Conservation (phyloP, 129 eudicot genomes). For the Flaveria linearis region DNA sequence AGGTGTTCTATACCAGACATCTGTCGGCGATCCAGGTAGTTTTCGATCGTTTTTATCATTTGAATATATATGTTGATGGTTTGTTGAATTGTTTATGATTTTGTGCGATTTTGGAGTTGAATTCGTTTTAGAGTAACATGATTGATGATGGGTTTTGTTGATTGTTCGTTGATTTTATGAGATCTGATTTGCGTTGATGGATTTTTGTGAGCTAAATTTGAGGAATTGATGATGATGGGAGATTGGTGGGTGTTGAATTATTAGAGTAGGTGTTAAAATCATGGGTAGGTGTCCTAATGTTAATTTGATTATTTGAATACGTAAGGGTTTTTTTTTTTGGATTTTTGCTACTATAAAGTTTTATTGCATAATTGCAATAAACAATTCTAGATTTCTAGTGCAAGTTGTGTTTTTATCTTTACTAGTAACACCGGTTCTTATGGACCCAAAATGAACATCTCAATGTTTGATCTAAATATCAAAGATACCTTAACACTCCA, state of each 20-base stretch:
- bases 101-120: background rate
- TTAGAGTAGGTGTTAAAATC: conserved; percentile 19
- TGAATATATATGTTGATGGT: background rate
- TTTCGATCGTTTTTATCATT: background rate
- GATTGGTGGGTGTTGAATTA: conserved; percentile 13
- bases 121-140: background rate
- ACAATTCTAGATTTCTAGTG: too few relatives aligned
- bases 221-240: conserved; percentile 1
- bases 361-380: too few relatives aligned
- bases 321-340: too few relatives aligned
- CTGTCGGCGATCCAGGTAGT: conserved; percentile 78
- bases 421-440: too few relatives aligned
- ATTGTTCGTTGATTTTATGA: background rate
- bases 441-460: too few relatives aligned
- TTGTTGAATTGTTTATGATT: background rate
- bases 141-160: background rate
- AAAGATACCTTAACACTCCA: too few relatives aligned
- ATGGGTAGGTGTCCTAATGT: conserved; percentile 10
- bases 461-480: too few relatives aligned
- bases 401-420: too few relatives aligned
- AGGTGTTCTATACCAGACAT: conserved; percentile 38
- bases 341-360: too few relatives aligned
- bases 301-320: too few relatives aligned
- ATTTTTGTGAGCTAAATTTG: background rate
- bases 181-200: background rate